Conservation (phyloP, 2,329 filamentous ascomycete species). For the Xylaria hypoxylon region DNA sequence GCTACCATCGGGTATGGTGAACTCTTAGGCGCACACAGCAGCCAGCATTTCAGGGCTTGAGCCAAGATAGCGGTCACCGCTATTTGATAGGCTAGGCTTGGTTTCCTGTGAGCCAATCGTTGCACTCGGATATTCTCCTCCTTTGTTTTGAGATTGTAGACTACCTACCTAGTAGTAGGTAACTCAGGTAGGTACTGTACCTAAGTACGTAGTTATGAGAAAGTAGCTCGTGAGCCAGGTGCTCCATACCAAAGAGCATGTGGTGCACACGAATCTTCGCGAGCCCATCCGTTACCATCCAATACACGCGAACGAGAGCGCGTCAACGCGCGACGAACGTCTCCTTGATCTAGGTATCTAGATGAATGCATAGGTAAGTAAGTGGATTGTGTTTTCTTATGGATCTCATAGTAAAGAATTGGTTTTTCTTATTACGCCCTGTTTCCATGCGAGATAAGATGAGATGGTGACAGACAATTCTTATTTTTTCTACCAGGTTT, state of each 20-base stretch:
- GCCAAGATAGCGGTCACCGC: constrained; percentile 8
- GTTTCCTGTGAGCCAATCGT: constrained; percentile 33
- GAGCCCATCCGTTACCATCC: constrained; percentile 1
- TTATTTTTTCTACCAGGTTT: not conserved
- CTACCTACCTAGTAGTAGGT: not conserved
- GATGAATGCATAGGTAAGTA: constrained; percentile 2
- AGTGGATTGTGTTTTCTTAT: constrained; percentile 14
- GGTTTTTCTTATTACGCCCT: constrained; percentile 3
- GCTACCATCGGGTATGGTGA: not conserved
- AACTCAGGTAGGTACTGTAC: no score
- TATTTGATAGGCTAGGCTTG: constrained; percentile 42
- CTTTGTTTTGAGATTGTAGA: constrained; percentile 8
- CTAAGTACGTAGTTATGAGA: no score
- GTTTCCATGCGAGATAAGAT: not conserved
- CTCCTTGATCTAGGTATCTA: not conserved
- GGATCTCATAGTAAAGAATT: not conserved
- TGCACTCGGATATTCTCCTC: constrained; percentile 33
- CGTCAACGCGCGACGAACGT: constrained; percentile 39
- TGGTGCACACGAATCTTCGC: not conserved
- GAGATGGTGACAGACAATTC: constrained; percentile 4
- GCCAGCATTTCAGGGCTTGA: constrained; percentile 1
- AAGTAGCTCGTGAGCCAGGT: not conserved
- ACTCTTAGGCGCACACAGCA: constrained; percentile 3
- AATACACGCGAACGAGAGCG: constrained; percentile 37
- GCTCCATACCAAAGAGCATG: no score